A percentile compares a stretch with the other conserved stretches of the same genome.
Evolutionary conservation across 2,329 filamentous ascomycete genomes (phyloP).

Genomic region (Colletotrichum shisoi): DNA sequence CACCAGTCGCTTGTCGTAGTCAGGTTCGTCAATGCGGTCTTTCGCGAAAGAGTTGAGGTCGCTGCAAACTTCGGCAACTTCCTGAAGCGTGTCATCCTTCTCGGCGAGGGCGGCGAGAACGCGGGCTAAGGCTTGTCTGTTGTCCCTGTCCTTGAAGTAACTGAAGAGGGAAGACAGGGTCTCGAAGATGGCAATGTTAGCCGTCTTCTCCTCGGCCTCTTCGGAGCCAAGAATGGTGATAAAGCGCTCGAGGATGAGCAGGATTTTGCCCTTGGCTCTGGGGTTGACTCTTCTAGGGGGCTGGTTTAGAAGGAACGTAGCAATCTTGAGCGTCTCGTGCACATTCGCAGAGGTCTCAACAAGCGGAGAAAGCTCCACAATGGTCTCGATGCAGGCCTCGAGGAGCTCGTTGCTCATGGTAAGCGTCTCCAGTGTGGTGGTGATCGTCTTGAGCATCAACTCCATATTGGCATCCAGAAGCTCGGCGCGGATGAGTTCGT

Average conservation of each 20-base stretch:
- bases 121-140: conserved; percentile 75
- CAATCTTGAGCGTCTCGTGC: conserved; percentile 79
- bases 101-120: conserved; percentile 76
- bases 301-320: conserved; percentile 81
- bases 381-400: conserved; percentile 77
- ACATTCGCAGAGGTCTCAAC: conserved; percentile 74
- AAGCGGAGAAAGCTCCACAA: conserved; percentile 77
- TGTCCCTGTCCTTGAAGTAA: conserved; percentile 84
- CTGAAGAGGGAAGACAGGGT: conserved; percentile 84
- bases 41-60: conserved; percentile 82
- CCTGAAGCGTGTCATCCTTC: conserved; percentile 66
- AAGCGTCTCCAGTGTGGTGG: conserved; percentile 68
- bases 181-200: conserved; percentile 66
- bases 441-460: conserved; percentile 71
- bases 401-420: conserved; percentile 76
- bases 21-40: conserved; percentile 79
- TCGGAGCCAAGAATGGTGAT: conserved; percentile 64
- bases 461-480: conserved; percentile 66
- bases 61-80: conserved; percentile 74
- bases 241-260: conserved; percentile 83
- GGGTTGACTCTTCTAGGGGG: conserved; percentile 84
- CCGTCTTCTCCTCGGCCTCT: conserved; percentile 30
- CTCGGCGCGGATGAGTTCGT: conserved; percentile 63
- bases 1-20: conserved; percentile 81
- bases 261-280: conserved; percentile 79